Percentiles rank a stretch among this genome's conserved stretches.
Evolutionary conservation across 2,329 filamentous ascomycete genomes (phyloP).

Genomic region (Huntiella omanensis): DNA sequence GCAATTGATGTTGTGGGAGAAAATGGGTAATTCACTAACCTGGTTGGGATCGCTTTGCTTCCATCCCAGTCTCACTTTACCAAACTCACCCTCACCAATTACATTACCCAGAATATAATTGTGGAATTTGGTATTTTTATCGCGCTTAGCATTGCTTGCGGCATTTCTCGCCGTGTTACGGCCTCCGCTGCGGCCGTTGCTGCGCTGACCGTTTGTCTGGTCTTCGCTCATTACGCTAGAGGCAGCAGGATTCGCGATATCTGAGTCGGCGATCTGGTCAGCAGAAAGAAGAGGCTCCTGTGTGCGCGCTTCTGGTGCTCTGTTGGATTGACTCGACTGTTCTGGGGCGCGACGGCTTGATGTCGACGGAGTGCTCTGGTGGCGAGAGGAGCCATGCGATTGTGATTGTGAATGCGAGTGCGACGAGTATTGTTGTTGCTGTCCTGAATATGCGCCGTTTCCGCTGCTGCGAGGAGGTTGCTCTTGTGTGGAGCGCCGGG

Average conservation of each 20-base stretch:
- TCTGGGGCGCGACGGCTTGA: background rate
- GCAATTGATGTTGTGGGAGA: background rate
- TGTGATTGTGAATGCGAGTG: conserved; percentile 4
- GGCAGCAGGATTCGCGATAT: conserved; percentile 26
- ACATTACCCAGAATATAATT: conserved; percentile 93
- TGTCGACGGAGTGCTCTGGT: conserved; percentile 1
- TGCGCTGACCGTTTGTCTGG: conserved; percentile 21
- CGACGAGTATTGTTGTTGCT: background rate
- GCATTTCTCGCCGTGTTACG: conserved; percentile 6
- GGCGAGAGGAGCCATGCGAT: conserved; percentile 1
- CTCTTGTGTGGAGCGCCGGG: conserved; percentile 18
- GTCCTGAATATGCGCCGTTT: conserved; percentile 13
- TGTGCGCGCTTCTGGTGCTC: conserved; percentile 16
- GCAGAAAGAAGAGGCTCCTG: conserved; percentile 9
- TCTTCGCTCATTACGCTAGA: conserved; percentile 21
- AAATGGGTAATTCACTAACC: conserved; percentile 23
- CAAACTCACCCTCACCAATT: conserved; percentile 93
- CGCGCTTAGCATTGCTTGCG: conserved; percentile 20
- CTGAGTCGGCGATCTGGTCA: conserved; percentile 20
- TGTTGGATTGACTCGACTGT: background rate
- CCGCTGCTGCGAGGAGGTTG: conserved; percentile 21
- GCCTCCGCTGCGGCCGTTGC: conserved; percentile 7
- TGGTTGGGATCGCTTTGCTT: conserved; percentile 85
- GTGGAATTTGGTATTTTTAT: conserved; percentile 74
- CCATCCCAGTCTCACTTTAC: conserved; percentile 97